Percentiles rank a stretch among this genome's conserved stretches.
phyloP scores from a whole-genome alignment of 257 asterid genomes.

The Nicotiana obtusifolia region DNA sequence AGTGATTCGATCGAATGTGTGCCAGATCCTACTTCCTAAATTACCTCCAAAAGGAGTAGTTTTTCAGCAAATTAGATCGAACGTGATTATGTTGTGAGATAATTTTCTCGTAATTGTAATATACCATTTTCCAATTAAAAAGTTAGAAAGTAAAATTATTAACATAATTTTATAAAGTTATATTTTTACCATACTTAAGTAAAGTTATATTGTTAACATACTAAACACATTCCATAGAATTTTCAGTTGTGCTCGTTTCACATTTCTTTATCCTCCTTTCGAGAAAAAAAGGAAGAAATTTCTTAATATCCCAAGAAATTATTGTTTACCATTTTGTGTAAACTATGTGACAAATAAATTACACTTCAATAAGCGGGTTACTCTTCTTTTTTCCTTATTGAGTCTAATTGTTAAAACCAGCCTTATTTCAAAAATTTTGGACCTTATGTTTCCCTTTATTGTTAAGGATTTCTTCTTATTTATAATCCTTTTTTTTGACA shows the following conservation, averaged over 20 bases:
- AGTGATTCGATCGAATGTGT: no score
- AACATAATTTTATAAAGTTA: no score
- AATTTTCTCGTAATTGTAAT: background rate
- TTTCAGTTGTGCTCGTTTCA: background rate
- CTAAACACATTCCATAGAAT: background rate
- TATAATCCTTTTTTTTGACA: background rate
- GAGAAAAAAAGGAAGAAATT: background rate
- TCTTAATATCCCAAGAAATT: background rate
- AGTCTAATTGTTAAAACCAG: background rate
- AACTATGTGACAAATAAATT: background rate
- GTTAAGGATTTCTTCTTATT: background rate
- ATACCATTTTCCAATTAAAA: background rate
- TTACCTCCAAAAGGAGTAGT: background rate
- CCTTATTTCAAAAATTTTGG: background rate
- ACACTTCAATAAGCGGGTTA: background rate
- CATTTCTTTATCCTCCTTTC: background rate
- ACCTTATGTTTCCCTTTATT: background rate
- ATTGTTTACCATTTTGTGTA: background rate
- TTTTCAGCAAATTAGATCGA: no score
- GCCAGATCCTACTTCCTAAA: no score
- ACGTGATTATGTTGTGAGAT: background rate
- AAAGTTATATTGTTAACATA: no score
- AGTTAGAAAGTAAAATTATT: background rate
- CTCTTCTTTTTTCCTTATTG: background rate
- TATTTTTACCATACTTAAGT: no score